These are phyloP conservation scores for Chimonanthus praecox DNA, from an alignment of 164 flowering plant species.

Conservation along the genomic window DNA sequence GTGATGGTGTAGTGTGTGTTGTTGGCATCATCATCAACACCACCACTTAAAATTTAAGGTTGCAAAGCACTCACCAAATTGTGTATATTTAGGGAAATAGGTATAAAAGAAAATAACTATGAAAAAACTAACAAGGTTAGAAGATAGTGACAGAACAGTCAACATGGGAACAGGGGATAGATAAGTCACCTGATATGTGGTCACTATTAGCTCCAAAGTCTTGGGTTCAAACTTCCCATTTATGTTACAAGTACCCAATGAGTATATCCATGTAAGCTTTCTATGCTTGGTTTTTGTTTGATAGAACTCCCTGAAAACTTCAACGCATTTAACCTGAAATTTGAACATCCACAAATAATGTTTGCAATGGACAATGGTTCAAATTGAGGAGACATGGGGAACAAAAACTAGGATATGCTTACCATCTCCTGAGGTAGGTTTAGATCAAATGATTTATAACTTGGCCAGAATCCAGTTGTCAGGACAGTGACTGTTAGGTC, in stretches of 20 bases:
- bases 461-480: constrained; percentile 86
- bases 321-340: constrained; percentile 71
- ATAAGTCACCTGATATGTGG: constrained; percentile 74
- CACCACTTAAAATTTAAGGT: too few species aligned
- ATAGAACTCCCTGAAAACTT: constrained; percentile 79
- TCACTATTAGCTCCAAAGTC: constrained; percentile 73
- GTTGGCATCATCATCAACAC: too few species aligned
- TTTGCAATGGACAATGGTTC: not conserved
- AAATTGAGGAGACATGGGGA: not conserved
- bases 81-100: too few species aligned
- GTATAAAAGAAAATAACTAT: too few species aligned
- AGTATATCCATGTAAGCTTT: constrained; percentile 92
- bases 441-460: constrained; percentile 75
- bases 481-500: constrained; percentile 80
- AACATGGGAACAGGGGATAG: not conserved
- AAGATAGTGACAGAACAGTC: too few species aligned
- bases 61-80: too few species aligned
- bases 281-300: constrained; percentile 80
- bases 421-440: constrained; percentile 83
- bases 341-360: constrained; percentile 27
- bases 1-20: too few species aligned
- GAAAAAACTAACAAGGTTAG: too few species aligned
- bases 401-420: not conserved
- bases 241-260: constrained; percentile 79
- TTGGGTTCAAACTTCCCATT: constrained; percentile 77